Conservation (phyloP, 1,284 basidiomycete species). For the Golubevia sp. region DNA sequence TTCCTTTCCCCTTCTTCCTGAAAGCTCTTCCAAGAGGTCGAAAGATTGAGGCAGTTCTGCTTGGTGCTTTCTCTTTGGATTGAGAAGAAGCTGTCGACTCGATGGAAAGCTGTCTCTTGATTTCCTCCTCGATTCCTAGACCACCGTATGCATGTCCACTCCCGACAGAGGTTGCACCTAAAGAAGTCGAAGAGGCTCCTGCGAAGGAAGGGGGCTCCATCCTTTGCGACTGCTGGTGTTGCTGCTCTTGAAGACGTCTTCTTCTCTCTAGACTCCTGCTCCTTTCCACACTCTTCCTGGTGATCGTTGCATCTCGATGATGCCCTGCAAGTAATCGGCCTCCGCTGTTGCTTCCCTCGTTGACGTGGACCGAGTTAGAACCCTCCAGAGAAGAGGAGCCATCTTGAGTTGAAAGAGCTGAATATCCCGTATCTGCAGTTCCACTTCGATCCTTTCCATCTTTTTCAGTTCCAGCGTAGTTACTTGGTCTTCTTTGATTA, state of each 20-base stretch:
- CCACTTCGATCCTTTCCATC: neutral
- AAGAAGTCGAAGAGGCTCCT: neutral
- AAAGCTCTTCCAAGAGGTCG: neutral
- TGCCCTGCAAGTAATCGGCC: neutral
- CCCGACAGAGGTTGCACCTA: neutral
- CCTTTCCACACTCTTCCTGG: neutral
- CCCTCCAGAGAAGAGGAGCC: neutral
- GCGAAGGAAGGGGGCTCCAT: neutral
- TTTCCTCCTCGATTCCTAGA: neutral
- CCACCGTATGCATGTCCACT: neutral
- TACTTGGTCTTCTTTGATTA: neutral
- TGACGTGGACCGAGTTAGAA: neutral
- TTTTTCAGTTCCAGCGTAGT: neutral
- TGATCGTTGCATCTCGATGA: neutral
- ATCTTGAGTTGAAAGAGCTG: neutral
- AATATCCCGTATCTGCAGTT: neutral
- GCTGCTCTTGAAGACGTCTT: neutral
- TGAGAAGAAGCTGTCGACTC: neutral
- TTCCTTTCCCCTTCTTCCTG: neutral
- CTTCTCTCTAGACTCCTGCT: neutral
- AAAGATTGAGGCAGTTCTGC: neutral
- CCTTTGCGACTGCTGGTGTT: neutral
- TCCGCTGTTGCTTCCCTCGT: neutral
- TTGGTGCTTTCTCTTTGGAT: neutral
- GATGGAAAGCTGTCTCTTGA: neutral